Base-by-base conservation (phyloP, 371 early-diverging fungal genomes). In the Mortierella sp. region DNA sequence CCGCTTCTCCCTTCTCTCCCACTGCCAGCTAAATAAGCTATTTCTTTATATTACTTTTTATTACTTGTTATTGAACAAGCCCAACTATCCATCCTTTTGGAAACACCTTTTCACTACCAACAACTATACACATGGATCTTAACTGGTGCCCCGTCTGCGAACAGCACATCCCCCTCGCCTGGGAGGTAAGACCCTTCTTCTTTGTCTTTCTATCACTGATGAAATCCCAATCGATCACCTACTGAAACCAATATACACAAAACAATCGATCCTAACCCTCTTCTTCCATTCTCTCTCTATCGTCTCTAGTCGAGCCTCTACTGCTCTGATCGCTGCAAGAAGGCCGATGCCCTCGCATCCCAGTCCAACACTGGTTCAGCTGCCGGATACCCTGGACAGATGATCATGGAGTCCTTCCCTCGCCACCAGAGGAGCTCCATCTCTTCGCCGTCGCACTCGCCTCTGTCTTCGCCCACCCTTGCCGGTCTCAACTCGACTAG, bases 131-230 rank as follows among this genome's bases (percentile, higher is more conserved):
- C 14, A 29, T 53, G 55, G 29, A 53, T 26, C 55, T 29, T 53
- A 29, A 29, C 29, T 47, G 47, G 76, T 80, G 80, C 80, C 80
- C 80, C 71, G 80, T 80, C 53, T 80, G 80, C 82, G 77, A 81
- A 81, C 77, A 77, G 58, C 82, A 81, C 64, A 81, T 81, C 77
- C 82, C 82, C 66, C 77, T 81, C 45, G 77, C 82, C 31, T 80
- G 80, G 80, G 80, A 80, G 76, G 80, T 79, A 79, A 71, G 80
- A 39, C 48, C 24, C 48, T n/a, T n/a, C 45, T 68, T 47, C 63
- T n/a, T 22, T 47, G 4, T 22, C 22, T 47, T 5, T 16, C 29
- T 5, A 41, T 26, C 50, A 31, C 8, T 53, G 26, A 11, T 26
- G 5, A 24, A 68, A 66, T 71, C 74, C 71, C 75, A n/a, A 77